Percentiles rank a stretch among this genome's conserved stretches.
phyloP scores from a whole-genome alignment of 2,329 filamentous ascomycete genomes.

The Thelonectria blattea region DNA sequence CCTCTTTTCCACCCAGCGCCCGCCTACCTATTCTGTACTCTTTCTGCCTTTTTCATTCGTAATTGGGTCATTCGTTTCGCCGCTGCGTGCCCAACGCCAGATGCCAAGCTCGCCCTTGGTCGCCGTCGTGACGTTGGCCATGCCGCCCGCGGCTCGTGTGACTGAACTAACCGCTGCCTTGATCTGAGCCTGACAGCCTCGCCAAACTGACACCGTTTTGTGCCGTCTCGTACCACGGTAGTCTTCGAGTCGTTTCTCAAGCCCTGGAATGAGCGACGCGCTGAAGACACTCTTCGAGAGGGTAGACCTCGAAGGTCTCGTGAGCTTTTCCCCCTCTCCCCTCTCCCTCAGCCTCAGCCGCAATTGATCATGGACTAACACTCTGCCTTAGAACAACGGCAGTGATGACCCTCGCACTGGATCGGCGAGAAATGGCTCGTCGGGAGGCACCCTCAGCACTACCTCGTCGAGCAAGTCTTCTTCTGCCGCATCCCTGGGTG shows the following conservation, averaged over 20 bases:
- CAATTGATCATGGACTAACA: not conserved
- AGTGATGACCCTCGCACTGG: conserved; percentile 44
- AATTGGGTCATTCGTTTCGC: not conserved
- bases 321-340: conserved; percentile 10
- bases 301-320: conserved; percentile 22
- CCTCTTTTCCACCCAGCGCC: not conserved
- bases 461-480: conserved; percentile 42
- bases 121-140: not conserved
- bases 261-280: conserved; percentile 20
- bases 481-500: conserved; percentile 47
- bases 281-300: conserved; percentile 25
- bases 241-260: not conserved
- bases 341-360: not conserved
- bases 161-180: not conserved
- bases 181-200: not conserved
- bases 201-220: not conserved
- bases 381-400: conserved; percentile 16
- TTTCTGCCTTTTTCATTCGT: not conserved
- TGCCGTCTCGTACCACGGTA: not conserved
- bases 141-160: not conserved
- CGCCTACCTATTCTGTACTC: no score
- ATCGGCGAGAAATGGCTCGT: conserved; percentile 43
- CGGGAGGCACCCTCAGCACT: conserved; percentile 45
- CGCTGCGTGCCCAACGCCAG: not conserved
- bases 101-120: not conserved